Evolutionary conservation across 225 moss, liverwort and hornwort genomes (phyloP), one percentile per base, ranked within the genome.

Genomic region (Thuidium tamariscinum): DNA sequence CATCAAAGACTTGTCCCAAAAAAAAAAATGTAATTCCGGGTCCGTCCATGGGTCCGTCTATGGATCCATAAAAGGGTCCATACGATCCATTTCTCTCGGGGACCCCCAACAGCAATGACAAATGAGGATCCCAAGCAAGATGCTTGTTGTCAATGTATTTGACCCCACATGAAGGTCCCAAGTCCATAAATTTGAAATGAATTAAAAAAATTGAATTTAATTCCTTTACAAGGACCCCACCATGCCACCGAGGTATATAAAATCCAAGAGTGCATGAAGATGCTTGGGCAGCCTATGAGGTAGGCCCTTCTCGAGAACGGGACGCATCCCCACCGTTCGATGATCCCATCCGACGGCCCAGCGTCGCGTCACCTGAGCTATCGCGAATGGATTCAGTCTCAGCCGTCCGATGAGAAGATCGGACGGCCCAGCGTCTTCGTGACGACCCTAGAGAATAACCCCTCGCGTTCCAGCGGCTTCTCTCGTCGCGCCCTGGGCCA

Each of bases 41-140:
- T 16, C 27, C 17, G 1, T 44, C 1, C 0, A 17, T 10, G 29
- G 48, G 19, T 71, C 29, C 29, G 1, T 16, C 2, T 0, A 72
- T 29, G 29, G 48, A 30, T 18, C 32, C 48, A 48, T 7, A 7
- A 5, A 70, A 15, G 16, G 16, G 57, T 36, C 60, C 54, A 82
- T 13, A 37, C 41, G 7, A n/a, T 25, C n/a, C 18, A n/a, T 23
- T 51, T 34, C 23, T 14, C 18, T 6, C 0, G 1, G 62, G 81
- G 11, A 18, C 69, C 44, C 9, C 11, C 37, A 0, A 5, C 20
- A 22, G 19, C 48, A 44, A 12, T 51, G 66, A 25, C 51, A 79
- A 70, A 59, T 64, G 56, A 67, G 75, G 69, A 49, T 86, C 68
- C 63, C 77, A 59, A 64, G 81, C 77, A 70, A 66, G 89, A 84